Evolutionary conservation across 2,329 filamentous ascomycete genomes (phyloP).

Genomic region (Ascochyta koolunga): DNA sequence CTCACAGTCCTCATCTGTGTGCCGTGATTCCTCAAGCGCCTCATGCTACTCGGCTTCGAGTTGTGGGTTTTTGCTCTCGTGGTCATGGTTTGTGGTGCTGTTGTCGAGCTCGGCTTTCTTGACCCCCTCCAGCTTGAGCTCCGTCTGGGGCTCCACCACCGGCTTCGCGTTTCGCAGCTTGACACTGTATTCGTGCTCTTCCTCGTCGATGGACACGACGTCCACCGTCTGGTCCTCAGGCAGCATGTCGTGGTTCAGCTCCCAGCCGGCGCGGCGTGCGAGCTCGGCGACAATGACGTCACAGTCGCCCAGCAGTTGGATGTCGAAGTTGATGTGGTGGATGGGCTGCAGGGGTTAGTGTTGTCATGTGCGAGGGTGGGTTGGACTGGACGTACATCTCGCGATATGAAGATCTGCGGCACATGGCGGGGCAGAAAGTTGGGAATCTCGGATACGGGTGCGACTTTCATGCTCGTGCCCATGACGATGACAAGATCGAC

Average conservation of each 20-base stretch:
- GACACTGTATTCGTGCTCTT: slow-evolving; percentile 40
- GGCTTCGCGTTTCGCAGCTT: slow-evolving; percentile 27
- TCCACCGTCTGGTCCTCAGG: slow-evolving; percentile 68
- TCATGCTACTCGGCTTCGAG: neutral
- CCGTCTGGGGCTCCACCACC: slow-evolving; percentile 18
- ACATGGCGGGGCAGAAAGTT: slow-evolving; percentile 78
- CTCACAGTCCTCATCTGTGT: neutral
- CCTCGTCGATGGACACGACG: slow-evolving; percentile 50
- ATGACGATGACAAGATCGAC: slow-evolving; percentile 95
- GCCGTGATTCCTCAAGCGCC: neutral
- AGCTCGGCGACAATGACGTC: slow-evolving; percentile 89
- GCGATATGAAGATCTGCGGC: slow-evolving; percentile 88
- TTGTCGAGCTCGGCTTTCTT: neutral
- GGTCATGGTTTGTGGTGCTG: neutral
- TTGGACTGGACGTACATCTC: slow-evolving; percentile 61
- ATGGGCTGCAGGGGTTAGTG: slow-evolving; percentile 62
- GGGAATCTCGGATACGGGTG: slow-evolving; percentile 90
- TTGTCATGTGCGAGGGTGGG: too few species aligned
- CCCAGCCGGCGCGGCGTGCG: slow-evolving; percentile 81
- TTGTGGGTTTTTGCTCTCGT: neutral
- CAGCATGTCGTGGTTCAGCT: slow-evolving; percentile 81
- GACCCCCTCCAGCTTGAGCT: slow-evolving; percentile 11
- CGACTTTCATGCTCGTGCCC: slow-evolving; percentile 93
- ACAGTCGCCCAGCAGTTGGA: slow-evolving; percentile 94
- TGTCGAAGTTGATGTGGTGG: slow-evolving; percentile 90